phyloP scores from a whole-genome alignment of 352 stramenopile genomes.

The Globisporangium takayamanum region DNA sequence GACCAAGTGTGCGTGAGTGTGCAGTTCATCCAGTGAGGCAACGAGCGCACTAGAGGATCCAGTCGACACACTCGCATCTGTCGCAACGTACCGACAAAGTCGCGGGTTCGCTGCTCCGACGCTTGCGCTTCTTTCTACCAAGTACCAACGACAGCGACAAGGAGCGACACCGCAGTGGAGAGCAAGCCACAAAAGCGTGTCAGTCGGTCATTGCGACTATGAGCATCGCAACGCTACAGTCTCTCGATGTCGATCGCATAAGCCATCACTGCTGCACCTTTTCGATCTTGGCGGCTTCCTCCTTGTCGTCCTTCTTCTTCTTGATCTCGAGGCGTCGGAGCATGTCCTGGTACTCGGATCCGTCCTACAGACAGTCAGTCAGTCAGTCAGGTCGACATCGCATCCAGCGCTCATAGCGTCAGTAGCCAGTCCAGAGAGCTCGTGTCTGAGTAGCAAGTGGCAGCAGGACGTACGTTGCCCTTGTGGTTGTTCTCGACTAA shows the following conservation, averaged over 20 bases:
- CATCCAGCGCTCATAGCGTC: no score
- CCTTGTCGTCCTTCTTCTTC: slow-evolving; percentile 76
- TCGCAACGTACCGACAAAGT: slow-evolving; percentile 12
- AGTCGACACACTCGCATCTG: background rate
- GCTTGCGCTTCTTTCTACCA: slow-evolving; percentile 4
- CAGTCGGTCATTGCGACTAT: no score
- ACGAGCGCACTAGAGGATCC: background rate
- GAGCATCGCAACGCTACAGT: no score
- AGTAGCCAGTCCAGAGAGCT: background rate
- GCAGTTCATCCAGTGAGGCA: background rate
- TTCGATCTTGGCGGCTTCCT: slow-evolving; percentile 42
- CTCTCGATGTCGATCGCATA: no score
- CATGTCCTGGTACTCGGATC: slow-evolving; percentile 87
- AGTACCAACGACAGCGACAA: background rate
- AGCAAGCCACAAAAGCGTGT: no score
- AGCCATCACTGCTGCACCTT: slow-evolving; percentile 13
- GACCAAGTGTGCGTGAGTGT: background rate
- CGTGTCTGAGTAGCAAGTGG: no score
- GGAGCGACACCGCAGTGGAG: background rate
- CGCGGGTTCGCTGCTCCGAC: slow-evolving; percentile 10
- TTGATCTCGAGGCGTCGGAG: slow-evolving; percentile 71
- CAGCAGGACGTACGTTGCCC: slow-evolving; percentile 46
- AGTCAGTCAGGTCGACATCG: no score
- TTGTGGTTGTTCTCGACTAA: slow-evolving; percentile 85
- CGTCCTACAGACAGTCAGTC: slow-evolving; percentile 32